Conservation (phyloP, 495 filamentous ascomycete genomes). For the Hyaloscypha hepaticicola region DNA sequence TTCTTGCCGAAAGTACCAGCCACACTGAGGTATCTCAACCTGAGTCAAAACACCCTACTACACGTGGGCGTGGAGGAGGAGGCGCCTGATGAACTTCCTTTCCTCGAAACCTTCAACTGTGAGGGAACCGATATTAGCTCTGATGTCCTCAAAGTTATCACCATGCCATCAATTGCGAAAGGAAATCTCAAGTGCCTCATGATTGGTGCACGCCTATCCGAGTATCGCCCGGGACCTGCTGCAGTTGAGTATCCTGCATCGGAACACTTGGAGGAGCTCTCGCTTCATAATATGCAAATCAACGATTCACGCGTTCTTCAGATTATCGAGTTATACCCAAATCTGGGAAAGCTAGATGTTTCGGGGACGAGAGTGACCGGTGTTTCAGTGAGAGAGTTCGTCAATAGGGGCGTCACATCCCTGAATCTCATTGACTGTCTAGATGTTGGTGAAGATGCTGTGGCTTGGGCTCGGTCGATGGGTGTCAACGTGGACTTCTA, state of each 20-base stretch:
- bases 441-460: slow-evolving; percentile 21
- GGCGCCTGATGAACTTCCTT: slow-evolving; percentile 12
- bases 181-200: slow-evolving; percentile 21
- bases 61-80: not conserved
- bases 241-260: slow-evolving; percentile 22
- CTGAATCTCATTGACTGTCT: slow-evolving; percentile 25
- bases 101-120: slow-evolving; percentile 28
- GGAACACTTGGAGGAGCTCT: slow-evolving; percentile 21
- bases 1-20: slow-evolving; percentile 19
- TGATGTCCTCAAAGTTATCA: slow-evolving; percentile 11
- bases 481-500: slow-evolving; percentile 26
- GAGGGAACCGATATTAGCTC: slow-evolving; percentile 3
- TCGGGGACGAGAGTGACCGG: slow-evolving; percentile 29
- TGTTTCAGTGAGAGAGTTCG: slow-evolving; percentile 24
- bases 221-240: not conserved
- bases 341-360: slow-evolving; percentile 23
- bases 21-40: slow-evolving; percentile 21
- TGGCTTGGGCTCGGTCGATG: slow-evolving; percentile 28
- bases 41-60: slow-evolving; percentile 15
- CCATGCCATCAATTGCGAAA: slow-evolving; percentile 15
- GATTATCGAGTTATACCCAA: slow-evolving; percentile 24
- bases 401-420: slow-evolving; percentile 20
- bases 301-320: slow-evolving; percentile 15
- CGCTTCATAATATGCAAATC: slow-evolving; percentile 8
- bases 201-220: slow-evolving; percentile 16